Conservation (phyloP, 495 filamentous ascomycete species). For the Hyaloscypha variabilis region DNA sequence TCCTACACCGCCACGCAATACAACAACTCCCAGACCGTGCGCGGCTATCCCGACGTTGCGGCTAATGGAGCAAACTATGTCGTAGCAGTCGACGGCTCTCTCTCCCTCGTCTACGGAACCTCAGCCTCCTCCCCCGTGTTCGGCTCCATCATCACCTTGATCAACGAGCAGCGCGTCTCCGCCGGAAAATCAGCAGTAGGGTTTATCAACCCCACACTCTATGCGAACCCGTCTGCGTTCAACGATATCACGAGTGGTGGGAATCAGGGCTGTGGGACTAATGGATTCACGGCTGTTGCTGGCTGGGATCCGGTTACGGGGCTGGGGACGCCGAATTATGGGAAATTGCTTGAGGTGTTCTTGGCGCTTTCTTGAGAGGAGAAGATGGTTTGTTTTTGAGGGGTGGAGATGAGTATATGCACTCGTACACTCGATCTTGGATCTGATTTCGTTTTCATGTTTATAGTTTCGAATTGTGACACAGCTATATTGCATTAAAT, state of each 20-base stretch:
- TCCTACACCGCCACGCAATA: constrained; percentile 31
- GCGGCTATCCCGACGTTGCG: constrained; percentile 67
- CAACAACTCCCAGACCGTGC: constrained; percentile 41
- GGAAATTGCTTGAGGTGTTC: constrained; percentile 49
- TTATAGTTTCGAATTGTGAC: no score
- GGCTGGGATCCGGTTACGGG: constrained; percentile 69
- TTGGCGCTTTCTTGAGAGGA: constrained; percentile 35
- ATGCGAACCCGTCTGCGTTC: constrained; percentile 50
- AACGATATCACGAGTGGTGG: constrained; percentile 52
- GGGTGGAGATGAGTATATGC: no score
- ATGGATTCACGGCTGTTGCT: constrained; percentile 51
- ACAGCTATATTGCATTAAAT: no score
- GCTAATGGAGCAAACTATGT: constrained; percentile 62
- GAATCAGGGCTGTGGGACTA: constrained; percentile 50
- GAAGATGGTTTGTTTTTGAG: no score
- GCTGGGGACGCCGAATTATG: constrained; percentile 56
- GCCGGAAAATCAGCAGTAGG: constrained; percentile 62
- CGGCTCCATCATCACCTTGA: constrained; percentile 54
- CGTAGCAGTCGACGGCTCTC: constrained; percentile 45
- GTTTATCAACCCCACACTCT: constrained; percentile 63
- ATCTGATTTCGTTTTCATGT: no score
- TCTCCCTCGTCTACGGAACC: constrained; percentile 51
- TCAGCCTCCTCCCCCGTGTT: constrained; percentile 41
- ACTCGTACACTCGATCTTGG: no score
- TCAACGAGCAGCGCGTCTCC: constrained; percentile 62